Evolutionary conservation across 768 basidiomycete genomes (phyloP).

Genomic region (Astraeus odoratus): DNA sequence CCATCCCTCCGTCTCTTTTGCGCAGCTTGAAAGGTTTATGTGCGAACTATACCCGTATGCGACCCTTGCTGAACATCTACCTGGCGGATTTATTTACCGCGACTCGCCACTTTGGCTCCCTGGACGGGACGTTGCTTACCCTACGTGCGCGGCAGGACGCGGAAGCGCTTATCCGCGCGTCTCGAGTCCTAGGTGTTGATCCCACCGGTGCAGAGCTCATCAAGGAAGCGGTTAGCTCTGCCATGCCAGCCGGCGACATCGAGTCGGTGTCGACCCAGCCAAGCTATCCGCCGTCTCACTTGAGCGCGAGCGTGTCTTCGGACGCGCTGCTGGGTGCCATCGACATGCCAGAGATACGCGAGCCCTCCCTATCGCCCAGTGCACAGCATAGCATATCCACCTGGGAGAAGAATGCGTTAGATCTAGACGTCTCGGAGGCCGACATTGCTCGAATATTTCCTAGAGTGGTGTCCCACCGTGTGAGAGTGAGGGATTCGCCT

Average conservation of each 20-base stretch:
- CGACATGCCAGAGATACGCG: constrained; percentile 10
- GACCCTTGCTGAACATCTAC: constrained; percentile 53
- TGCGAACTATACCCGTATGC: constrained; percentile 35
- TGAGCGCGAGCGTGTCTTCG: constrained; percentile 17
- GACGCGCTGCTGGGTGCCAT: constrained; percentile 15
- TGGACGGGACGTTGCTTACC: constrained; percentile 66
- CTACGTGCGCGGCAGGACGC: constrained; percentile 55
- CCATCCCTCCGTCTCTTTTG: constrained; percentile 27
- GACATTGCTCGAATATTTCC: constrained; percentile 72
- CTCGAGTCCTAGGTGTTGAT: constrained; percentile 57
- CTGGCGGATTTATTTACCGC: constrained; percentile 69
- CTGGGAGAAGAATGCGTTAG: constrained; percentile 16
- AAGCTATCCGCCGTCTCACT: constrained; percentile 10
- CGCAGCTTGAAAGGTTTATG: constrained; percentile 21
- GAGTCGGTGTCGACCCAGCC: constrained; percentile 12
- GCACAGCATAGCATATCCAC: constrained; percentile 4
- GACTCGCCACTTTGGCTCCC: constrained; percentile 58
- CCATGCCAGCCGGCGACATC: constrained; percentile 12
- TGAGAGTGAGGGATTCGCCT: constrained; percentile 63
- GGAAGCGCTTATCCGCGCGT: constrained; percentile 59
- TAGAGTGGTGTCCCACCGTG: constrained; percentile 65
- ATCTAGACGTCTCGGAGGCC: constrained; percentile 62
- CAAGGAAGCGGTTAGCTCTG: constrained; percentile 17
- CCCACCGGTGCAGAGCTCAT: constrained; percentile 55
- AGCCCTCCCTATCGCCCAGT: constrained; percentile 1